A percentile compares a stretch with the other conserved stretches of the same genome.
phyloP scores from a whole-genome alignment of 2,329 filamentous ascomycete genomes.

The Fusarium dimerum region DNA sequence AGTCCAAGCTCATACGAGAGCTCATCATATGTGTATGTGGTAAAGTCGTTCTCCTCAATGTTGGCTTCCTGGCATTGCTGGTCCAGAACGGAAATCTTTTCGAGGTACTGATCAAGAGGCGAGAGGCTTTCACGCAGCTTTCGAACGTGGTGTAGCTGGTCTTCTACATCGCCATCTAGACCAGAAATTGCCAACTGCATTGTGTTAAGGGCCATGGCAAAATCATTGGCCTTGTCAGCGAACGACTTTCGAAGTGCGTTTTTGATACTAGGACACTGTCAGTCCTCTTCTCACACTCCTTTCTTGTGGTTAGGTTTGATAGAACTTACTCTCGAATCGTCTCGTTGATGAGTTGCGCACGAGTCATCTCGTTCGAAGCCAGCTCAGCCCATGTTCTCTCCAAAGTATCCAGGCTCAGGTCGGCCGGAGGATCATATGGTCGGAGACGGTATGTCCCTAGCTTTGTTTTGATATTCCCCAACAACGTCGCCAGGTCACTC shows the following conservation, averaged over 20 bases:
- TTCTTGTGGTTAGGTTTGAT: not conserved
- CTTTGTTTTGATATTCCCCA: constrained; percentile 99
- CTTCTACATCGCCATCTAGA: constrained; percentile 95
- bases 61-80: constrained; percentile 93
- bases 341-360: constrained; percentile 95
- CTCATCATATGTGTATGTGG: constrained; percentile 98
- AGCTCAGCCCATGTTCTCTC: constrained; percentile 81
- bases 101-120: constrained; percentile 87
- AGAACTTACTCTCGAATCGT: constrained; percentile 82
- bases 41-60: constrained; percentile 99
- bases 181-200: constrained; percentile 93
- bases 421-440: constrained; percentile 85
- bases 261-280: constrained; percentile 69
- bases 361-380: constrained; percentile 80
- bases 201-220: constrained; percentile 91
- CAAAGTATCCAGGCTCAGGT: constrained; percentile 78
- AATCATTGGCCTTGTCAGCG: constrained; percentile 97
- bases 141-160: constrained; percentile 85
- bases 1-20: constrained; percentile 89
- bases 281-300: constrained; percentile 16
- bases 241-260: constrained; percentile 90
- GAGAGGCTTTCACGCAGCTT: constrained; percentile 82
- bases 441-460: constrained; percentile 89
- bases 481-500: constrained; percentile 85
- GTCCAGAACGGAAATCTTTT: constrained; percentile 83